phyloP scores from a whole-genome alignment of 2,329 filamentous ascomycete genomes.

The Aspergillus sojae region DNA sequence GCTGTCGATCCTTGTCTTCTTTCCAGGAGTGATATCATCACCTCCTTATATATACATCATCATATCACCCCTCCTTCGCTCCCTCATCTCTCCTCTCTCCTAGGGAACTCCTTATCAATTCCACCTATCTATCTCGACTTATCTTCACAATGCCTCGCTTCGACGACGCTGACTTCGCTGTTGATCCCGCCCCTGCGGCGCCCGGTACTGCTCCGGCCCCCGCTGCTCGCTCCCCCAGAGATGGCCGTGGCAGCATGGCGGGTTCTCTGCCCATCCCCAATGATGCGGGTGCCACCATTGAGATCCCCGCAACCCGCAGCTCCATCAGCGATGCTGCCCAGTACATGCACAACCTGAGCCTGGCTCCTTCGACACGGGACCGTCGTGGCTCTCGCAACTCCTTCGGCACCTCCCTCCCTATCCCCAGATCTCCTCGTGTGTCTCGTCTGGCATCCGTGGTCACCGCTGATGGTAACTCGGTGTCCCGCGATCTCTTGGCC shows the following conservation, averaged over 20 bases:
- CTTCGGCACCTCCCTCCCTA: constrained; percentile 72
- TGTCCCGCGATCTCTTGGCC: constrained; percentile 67
- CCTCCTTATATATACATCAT: constrained; percentile 4
- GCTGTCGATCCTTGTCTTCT: constrained; percentile 2
- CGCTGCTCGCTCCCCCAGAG: constrained; percentile 30
- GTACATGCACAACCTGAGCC: constrained; percentile 74
- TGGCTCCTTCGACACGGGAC: constrained; percentile 68
- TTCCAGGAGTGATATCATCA: constrained; percentile 21
- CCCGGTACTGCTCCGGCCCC: constrained; percentile 15
- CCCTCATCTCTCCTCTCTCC: background rate
- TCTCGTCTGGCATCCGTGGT: constrained; percentile 68
- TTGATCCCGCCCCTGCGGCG: constrained; percentile 34
- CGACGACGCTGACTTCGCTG: constrained; percentile 59
- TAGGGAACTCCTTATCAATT: background rate
- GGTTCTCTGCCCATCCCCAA: constrained; percentile 46
- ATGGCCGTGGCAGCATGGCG: constrained; percentile 26
- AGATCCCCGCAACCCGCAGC: constrained; percentile 70
- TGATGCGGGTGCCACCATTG: constrained; percentile 58
- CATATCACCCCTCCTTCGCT: constrained; percentile 7
- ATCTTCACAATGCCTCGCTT: constrained; percentile 59
- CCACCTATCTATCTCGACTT: constrained; percentile 16
- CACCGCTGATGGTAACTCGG: constrained; percentile 52
- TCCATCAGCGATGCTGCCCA: constrained; percentile 68
- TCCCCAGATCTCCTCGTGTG: constrained; percentile 69
- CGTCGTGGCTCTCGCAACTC: constrained; percentile 73